Evolutionary conservation across 208 protist species (phyloP).

Genomic region (Trypanosoma boissoni): DNA sequence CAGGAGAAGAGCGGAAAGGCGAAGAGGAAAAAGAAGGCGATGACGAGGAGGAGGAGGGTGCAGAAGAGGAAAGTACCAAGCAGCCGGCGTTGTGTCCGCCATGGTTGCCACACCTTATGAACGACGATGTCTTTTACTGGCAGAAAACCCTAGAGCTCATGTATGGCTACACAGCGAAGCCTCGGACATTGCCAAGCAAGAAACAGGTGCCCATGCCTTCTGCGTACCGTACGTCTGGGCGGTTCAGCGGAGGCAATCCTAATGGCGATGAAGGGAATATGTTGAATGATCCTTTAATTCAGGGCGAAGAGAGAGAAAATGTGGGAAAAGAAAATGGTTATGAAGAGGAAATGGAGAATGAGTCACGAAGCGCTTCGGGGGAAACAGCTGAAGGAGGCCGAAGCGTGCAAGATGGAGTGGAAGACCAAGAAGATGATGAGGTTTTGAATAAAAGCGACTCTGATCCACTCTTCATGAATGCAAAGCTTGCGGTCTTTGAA

Average conservation of each 20-base stretch:
- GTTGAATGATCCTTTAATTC: constrained; percentile 19
- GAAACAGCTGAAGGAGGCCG: too few relatives aligned
- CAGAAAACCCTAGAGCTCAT: constrained; percentile 51
- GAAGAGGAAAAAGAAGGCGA: constrained; percentile 16
- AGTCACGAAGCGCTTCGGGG: too few relatives aligned
- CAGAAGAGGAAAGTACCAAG: background rate
- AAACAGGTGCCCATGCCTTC: too few relatives aligned
- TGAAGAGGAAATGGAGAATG: constrained; percentile 17
- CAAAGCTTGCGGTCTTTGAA: too few relatives aligned
- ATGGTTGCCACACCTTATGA: constrained; percentile 65
- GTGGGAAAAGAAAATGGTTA: constrained; percentile 7
- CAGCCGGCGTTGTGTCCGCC: constrained; percentile 31
- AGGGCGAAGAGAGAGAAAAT: constrained; percentile 1
- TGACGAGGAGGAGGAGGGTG: background rate
- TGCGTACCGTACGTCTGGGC: too few relatives aligned
- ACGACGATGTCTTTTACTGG: constrained; percentile 57
- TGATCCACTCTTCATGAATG: too few relatives aligned
- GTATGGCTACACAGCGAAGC: constrained; percentile 65
- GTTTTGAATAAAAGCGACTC: constrained; percentile 24
- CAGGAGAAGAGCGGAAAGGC: constrained; percentile 24
- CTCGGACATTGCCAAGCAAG: constrained; percentile 24
- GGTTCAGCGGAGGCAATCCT: background rate
- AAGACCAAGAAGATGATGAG: constrained; percentile 7
- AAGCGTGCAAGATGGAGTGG: too few relatives aligned
- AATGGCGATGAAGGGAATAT: background rate